Evolutionary conservation across 1,139 yeast species (phyloP), one percentile per base, ranked within the genome.

Genomic region (Entelexis paramagnoliae): DNA sequence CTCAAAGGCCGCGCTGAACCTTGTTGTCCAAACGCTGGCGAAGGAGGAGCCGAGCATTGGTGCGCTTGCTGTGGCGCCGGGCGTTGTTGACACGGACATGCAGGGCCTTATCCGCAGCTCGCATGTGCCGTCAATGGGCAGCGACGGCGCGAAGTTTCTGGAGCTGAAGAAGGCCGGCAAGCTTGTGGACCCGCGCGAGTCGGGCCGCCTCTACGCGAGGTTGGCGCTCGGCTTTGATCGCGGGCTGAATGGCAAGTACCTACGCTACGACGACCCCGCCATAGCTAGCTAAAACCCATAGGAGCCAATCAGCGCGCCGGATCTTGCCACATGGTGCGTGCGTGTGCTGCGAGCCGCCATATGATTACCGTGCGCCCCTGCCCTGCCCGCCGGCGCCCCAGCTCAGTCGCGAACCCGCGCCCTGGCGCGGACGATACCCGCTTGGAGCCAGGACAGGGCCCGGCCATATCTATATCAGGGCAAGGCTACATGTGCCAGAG

Each of bases 21-120:
- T 81, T 62, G 73, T 87, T 51, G 79, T 84, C 9, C 64, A 70
- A 46, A 77, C 86, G 10, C 66, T 89, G 24, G 81, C 86, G 1
- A 72, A 68, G 5, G 95, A 86, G 60, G 89, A 84, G 63, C 67
- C 72, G 2, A 76, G 72, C 0, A 70, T 88, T 20, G 70, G 71
- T 46, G 72, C 84, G 4, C 69, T 86, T 11, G 73, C 95, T 0
- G 74, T 89, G 24, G 96, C 95, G 2, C 97, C 97, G 0, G 97
- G 97, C 4, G 94, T 86, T 1, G 96, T 89, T 2, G 87, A 84
- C 64, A 88, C 97, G 0, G 72, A 71, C 20, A 89, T 89, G 96
- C 97, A 89, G 68, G 64, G 62, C 13, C 81, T 78, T 53, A 87
- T 89, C 53, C 77, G 96, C 62, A 81, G 77, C 24, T 68, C 64